Evolutionary conservation across 805 yeast genomes (phyloP), one percentile per base, ranked within the genome.

Genomic region (Metschnikowia lunata): DNA sequence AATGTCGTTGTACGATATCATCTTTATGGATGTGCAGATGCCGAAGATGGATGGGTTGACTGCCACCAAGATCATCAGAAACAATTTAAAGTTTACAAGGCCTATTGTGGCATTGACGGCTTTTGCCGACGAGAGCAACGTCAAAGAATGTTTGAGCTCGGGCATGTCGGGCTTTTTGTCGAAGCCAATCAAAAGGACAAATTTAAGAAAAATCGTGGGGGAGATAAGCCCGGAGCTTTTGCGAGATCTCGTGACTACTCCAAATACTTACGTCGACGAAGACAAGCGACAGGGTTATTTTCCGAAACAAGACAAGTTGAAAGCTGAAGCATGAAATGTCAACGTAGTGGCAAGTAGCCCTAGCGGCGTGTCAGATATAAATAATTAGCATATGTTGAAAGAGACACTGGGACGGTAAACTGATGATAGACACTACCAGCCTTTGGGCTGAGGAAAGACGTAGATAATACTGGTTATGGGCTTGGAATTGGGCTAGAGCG

Each of bases 1-100:
- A 2, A 63, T 63, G 12, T 68, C 68, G 8, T 56, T 61, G 12
- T 88, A 74, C 60, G 91, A 88, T 60, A 65, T 91, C 42, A 79
- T 93, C 1, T 87, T 91, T 59, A 91, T 91, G 99, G 99, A 91
- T 63, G 95, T 91, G 40, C 97, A 91, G 64, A 91, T 90, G 98
- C 98, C 98, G 5, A 83, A 80, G 56, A 74, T 89, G 52, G 97
- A 91, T 61, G 99, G 99, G 3, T 67, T 90, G 28, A 71, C 80
- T 26, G 96, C 97, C 0, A 89, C 98, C 0, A 79, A 71, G 48
- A 72, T 76, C 57, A 84, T 91, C 30, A 72, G 97, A 36, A 64
- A 71, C 13, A 82, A 84, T 36, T 62, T 85, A 47, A 67, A 74
- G 6, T 86, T 77, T 57, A 59, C 60, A 1, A 76, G 78, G 7